phyloP scores from a whole-genome alignment of 1,139 yeast species.

The Citeromyces hawaiiensis region DNA sequence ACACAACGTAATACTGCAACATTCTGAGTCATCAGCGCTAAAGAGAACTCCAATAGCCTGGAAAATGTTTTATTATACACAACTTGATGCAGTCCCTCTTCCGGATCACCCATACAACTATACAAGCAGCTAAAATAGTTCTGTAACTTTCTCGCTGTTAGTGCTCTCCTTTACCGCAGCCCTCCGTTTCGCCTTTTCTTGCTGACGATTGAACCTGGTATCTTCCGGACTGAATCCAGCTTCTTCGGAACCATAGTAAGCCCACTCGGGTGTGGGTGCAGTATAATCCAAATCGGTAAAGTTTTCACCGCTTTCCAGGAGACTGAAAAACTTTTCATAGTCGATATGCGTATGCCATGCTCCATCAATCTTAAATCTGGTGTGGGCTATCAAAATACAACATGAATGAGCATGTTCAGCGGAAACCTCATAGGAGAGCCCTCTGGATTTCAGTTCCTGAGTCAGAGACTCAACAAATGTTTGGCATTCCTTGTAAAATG shows the following conservation, averaged over 20 bases:
- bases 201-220: constrained; percentile 52
- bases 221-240: constrained; percentile 91
- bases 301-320: constrained; percentile 47
- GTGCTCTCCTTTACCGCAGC: constrained; percentile 21
- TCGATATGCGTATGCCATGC: constrained; percentile 88
- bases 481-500: constrained; percentile 85
- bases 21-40: no score
- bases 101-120: no score
- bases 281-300: constrained; percentile 76
- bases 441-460: constrained; percentile 44
- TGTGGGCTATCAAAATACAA: constrained; percentile 75
- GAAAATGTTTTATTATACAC: no score
- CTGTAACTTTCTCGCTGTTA: background rate
- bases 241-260: constrained; percentile 70
- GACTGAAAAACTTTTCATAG: constrained; percentile 61
- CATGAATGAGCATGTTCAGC: constrained; percentile 96
- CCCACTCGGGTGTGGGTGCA: constrained; percentile 81
- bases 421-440: constrained; percentile 66
- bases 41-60: no score
- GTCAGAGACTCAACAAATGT: constrained; percentile 54
- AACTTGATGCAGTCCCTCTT: no score
- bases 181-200: constrained; percentile 40
- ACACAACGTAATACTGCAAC: no score
- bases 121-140: no score
- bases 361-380: constrained; percentile 52